Evolutionary conservation across 2,329 filamentous ascomycete genomes (phyloP), one percentile per base, ranked within the genome.

Genomic region (Penicillium palitans): DNA sequence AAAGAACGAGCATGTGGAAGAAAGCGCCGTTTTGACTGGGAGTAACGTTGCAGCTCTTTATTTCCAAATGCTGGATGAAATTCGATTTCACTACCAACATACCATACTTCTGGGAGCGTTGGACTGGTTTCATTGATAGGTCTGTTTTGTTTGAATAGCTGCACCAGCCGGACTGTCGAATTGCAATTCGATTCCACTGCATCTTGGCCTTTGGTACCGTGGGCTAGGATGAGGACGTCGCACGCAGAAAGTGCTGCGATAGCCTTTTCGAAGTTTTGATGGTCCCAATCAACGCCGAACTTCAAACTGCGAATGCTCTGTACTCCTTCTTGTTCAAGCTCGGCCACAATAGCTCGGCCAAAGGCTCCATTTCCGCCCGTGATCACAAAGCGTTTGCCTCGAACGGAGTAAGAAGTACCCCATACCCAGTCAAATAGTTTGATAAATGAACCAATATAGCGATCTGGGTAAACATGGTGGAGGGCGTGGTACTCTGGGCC

Each of bases 381-480:
- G 3, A 66, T 50, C 17, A 52, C 54, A 6, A 64, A 47, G 4
- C 27, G 42, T 33, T 64, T 66, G 8, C 50, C 42, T 9, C 60
- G 56, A 10, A 66, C 37, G 3, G 61, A 63, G 52, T 55, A 66
- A 9, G 63, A 62, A 8, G 63, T 66, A 1, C 63, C 63, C 12
- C 52, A 58, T 12, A 63, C 29, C 63, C 63, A 66, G 57, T 66
- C 63, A 13, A 66, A 66, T 4, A 63, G 8, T 39, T 63, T 64
- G 27, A 64, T 49, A 35, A 64, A 58, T 2, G 63, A 66, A 10
- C 63, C 46, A 45, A 66, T 61, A 33, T 66, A 66, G 4, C 54
- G 58, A 17, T 66, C 62, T 4, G 63, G 63, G 19, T 66, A 37
- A 12, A 63, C 52, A 29, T 66, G 63, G 15, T 66, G 63, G 0